Evolutionary conservation across 2,329 filamentous ascomycete species (phyloP).

Genomic region (Coniella vitis): DNA sequence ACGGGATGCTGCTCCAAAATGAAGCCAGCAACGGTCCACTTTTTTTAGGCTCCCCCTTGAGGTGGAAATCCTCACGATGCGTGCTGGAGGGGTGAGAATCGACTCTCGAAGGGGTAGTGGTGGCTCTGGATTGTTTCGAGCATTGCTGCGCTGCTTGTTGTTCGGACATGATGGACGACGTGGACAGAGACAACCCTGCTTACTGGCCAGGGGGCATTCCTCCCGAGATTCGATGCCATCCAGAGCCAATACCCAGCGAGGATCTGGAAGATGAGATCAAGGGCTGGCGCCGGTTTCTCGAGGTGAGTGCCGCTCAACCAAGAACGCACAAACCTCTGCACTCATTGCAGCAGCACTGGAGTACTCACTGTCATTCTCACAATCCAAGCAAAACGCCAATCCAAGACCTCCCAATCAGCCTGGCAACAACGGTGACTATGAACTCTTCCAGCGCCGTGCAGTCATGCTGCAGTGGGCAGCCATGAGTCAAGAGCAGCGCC

Average conservation of each 20-base stretch:
- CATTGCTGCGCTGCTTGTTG: too few relatives aligned
- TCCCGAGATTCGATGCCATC: background rate
- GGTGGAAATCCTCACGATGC: background rate
- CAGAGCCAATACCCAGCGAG: background rate
- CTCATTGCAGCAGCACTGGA: too few relatives aligned
- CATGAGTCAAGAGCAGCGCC: background rate
- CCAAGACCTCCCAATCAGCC: background rate
- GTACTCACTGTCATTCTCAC: too few relatives aligned
- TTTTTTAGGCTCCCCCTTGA: too few relatives aligned
- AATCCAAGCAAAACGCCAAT: background rate
- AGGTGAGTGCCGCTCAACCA: background rate
- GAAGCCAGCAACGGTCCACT: too few relatives aligned
- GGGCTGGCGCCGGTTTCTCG: background rate
- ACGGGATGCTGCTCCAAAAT: too few relatives aligned
- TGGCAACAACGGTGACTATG: background rate
- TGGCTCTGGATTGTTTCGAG: too few relatives aligned
- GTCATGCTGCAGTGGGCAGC: background rate
- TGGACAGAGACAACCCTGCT: background rate
- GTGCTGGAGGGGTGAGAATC: too few relatives aligned
- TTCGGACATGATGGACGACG: too few relatives aligned
- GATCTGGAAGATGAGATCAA: background rate
- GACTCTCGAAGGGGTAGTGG: too few relatives aligned
- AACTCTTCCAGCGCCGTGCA: background rate
- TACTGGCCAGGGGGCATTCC: conserved; percentile 4
- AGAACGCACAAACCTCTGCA: too few relatives aligned